These are phyloP conservation scores for Pythium insidiosum DNA, from an alignment of 352 stramenopile species.

Conservation along the genomic window DNA sequence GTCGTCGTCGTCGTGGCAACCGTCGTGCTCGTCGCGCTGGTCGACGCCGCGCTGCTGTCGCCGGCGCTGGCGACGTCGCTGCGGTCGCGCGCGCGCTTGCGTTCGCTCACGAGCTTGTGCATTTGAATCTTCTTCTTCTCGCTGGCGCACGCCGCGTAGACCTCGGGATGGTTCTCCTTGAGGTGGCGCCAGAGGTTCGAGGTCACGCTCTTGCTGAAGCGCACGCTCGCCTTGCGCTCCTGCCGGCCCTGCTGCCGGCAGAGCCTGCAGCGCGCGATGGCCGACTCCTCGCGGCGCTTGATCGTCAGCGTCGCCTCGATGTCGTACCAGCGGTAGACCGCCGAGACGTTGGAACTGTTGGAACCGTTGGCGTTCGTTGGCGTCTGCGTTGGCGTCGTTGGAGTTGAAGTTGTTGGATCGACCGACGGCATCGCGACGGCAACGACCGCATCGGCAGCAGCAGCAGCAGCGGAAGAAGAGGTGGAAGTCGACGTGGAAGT, in stretches of 20 bases:
- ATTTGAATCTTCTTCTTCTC: constrained; percentile 79
- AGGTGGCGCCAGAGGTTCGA: constrained; percentile 79
- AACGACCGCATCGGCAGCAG: not conserved
- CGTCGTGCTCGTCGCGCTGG: too few relatives aligned
- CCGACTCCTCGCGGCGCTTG: constrained; percentile 69
- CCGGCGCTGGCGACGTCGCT: constrained; percentile 9
- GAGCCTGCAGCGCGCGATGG: constrained; percentile 56
- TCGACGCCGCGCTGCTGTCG: not conserved
- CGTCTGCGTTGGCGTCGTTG: not conserved
- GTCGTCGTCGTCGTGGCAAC: too few relatives aligned
- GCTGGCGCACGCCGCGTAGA: constrained; percentile 59
- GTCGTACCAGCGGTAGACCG: constrained; percentile 76
- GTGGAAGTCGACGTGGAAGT: too few relatives aligned
- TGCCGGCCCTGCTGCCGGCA: constrained; percentile 47
- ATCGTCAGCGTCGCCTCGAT: constrained; percentile 46
- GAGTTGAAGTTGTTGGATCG: too few relatives aligned
- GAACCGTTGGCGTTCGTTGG: constrained; percentile 3
- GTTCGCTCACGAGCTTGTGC: constrained; percentile 39
- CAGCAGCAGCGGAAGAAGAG: too few relatives aligned
- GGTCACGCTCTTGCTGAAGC: constrained; percentile 81
- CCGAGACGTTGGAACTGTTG: constrained; percentile 27
- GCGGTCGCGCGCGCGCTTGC: constrained; percentile 60
- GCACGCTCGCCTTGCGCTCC: constrained; percentile 58
- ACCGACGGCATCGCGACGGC: not conserved
- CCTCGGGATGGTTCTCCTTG: constrained; percentile 70